Base-by-base conservation (phyloP, 164 flowering plant genomes). In the Annona squamosa region DNA sequence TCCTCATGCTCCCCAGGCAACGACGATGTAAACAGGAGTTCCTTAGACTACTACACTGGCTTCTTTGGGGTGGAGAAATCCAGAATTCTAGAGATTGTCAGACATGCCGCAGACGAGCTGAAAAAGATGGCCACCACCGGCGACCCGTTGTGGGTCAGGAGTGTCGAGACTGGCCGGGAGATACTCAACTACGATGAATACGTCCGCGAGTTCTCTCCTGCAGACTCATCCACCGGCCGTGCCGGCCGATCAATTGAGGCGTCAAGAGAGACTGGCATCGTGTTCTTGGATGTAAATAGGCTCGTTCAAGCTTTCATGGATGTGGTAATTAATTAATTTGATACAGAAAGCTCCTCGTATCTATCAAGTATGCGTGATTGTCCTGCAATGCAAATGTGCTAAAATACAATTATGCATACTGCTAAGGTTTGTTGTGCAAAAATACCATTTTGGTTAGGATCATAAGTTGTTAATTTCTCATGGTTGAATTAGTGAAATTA, bases 161-260 rank as follows among this genome's bases (percentile, higher is more conserved):
- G 97, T 67, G 80, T 92, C n/a, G 99, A 96, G 77, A 92, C 97
- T 4, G 97, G 98, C 1, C 84, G 97, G 0, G 99, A 96, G 67
- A 96, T 96, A 46, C 97, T 96, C 6, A 96, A 96, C 65, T 96
- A 96, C 63, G 99, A 96, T 71, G 99, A 89, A 84, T 96, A 93
- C 69, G 67, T 81, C 41, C 90, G 85, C 44, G 88, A 81, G 76
- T 92, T 96, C 75, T 62, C 81, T 4, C 71, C 71, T 1, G 87
- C 85, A 47, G 76, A 69, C 41, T 69, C 84, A 4, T 69, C 63
- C 73, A 75, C 69, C 43, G 82, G 77, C 3, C 65, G 74, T 46
- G 81, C 83, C 0, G 86, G 84, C 71, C 84, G 85, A 77, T 88
- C 91, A 57, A 85, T 96, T 69, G 99, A 96, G 78, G 99, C 90